phyloP scores from a whole-genome alignment of 768 basidiomycete species.

The Fomitopsis pulvina region DNA sequence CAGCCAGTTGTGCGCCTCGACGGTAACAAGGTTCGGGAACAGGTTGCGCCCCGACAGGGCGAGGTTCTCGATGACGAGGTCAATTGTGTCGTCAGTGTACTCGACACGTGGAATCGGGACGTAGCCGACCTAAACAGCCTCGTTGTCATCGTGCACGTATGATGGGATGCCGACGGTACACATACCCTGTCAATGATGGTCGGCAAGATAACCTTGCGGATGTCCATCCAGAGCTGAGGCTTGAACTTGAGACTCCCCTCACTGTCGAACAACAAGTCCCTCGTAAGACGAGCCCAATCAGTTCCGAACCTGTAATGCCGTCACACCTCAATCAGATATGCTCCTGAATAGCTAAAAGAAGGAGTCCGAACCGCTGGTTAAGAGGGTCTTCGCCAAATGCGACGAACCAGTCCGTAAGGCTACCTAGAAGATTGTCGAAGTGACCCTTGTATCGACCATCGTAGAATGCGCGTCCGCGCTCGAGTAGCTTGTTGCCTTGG shows the following conservation, averaged over 20 bases:
- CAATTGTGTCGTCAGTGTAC: slow-evolving; percentile 82
- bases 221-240: slow-evolving; percentile 82
- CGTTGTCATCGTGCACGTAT: neutral
- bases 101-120: slow-evolving; percentile 91
- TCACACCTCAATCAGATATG: neutral
- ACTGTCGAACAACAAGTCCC: slow-evolving; percentile 72
- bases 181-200: slow-evolving; percentile 65
- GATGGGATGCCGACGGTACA: neutral
- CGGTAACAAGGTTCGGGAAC: slow-evolving; percentile 69
- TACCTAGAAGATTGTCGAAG: slow-evolving; percentile 74
- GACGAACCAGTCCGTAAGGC: slow-evolving; percentile 71
- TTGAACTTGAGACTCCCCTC: slow-evolving; percentile 89
- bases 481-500: slow-evolving; percentile 56
- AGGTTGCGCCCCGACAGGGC: slow-evolving; percentile 84
- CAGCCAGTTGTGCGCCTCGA: slow-evolving; percentile 77
- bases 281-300: slow-evolving; percentile 76
- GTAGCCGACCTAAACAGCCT: slow-evolving; percentile 50
- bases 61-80: slow-evolving; percentile 91
- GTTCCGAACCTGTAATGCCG: slow-evolving; percentile 61
- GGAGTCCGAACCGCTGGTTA: slow-evolving; percentile 41
- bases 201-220: slow-evolving; percentile 78
- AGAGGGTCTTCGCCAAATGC: slow-evolving; percentile 82
- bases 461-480: slow-evolving; percentile 74
- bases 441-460: slow-evolving; percentile 67
- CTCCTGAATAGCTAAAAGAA: neutral